Evolutionary conservation across 805 yeast species (phyloP), one percentile per base, ranked within the genome.

Genomic region (Candida insectorum): DNA sequence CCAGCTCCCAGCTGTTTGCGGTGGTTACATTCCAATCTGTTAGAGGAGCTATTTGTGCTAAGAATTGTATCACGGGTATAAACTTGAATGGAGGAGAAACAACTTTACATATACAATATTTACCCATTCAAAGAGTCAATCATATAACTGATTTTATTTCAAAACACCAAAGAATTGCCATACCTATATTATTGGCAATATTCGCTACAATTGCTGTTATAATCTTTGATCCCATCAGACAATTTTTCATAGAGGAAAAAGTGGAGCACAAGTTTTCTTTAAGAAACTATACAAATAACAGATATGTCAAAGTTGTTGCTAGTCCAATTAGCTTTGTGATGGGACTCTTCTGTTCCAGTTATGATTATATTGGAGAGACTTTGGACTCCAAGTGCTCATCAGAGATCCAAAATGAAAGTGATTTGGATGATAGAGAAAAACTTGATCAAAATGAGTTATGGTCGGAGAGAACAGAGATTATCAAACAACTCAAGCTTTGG

Each of bases 191-290:
- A 5, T 57, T 93, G 26, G 96, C 96, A 0, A 36, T 88, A 2
- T 41, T 87, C 9, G 89, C 97, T 3, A 82, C 86, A 3, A 40
- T 81, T 2, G 94, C 97, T 0, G 95, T 88, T 27, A 52, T 85
- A 20, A 73, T 93, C 26, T 93, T 93, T 58, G 98, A 93, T 47
- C 98, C 98, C 1, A 85, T 93, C 27, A 75, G 98, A 53, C 81
- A 83, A 43, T 82, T 79, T 58, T 80, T 79, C 50, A 77, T 93
- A 36, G 77, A 77, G 47, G 79, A 76, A 50, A 86, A 85, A 50
- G 78, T 93, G 35, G 75, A 82, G 4, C 76, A 71, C 39, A 73
- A 62, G 46, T 77, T 69, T 47, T 63, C 82, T 0, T 52, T 82
- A 30, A 68, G 72, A n/a, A 51, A 61, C 30, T 71, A 68, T 42